A percentile compares a stretch with the other conserved stretches of the same genome.
These are phyloP conservation scores for Ceratocystis cubensis DNA, from an alignment of 2,329 filamentous ascomycete genomes.

Conservation along the genomic window DNA sequence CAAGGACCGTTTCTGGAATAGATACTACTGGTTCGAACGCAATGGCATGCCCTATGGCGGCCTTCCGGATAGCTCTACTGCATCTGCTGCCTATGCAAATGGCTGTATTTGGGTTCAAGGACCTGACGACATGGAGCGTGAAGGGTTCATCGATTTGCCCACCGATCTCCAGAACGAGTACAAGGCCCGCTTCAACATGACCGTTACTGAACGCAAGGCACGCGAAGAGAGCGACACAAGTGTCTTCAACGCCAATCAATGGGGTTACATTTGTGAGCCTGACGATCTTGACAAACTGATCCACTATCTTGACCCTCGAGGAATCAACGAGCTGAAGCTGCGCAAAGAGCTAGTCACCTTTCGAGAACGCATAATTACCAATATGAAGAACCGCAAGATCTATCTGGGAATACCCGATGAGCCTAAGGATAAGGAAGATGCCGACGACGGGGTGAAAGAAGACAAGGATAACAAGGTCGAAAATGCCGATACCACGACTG, in stretches of 20 bases:
- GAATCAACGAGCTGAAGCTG: slow-evolving; percentile 73
- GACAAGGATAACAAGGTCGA: slow-evolving; percentile 33
- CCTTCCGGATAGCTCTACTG: slow-evolving; percentile 76
- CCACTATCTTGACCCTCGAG: slow-evolving; percentile 77
- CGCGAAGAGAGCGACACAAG: slow-evolving; percentile 73
- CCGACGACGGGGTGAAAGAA: slow-evolving; percentile 13
- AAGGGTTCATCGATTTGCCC: slow-evolving; percentile 71
- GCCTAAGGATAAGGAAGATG: slow-evolving; percentile 25
- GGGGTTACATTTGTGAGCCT: slow-evolving; percentile 82
- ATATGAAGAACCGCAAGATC: slow-evolving; percentile 67
- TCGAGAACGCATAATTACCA: slow-evolving; percentile 59
- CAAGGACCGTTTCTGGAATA: slow-evolving; percentile 94
- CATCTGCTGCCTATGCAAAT: slow-evolving; percentile 78
- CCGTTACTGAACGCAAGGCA: slow-evolving; percentile 71
- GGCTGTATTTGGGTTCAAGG: slow-evolving; percentile 95
- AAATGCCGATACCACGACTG: slow-evolving; percentile 32
- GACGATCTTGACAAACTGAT: slow-evolving; percentile 67
- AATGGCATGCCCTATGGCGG: slow-evolving; percentile 96
- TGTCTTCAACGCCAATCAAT: slow-evolving; percentile 64
- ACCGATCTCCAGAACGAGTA: slow-evolving; percentile 64
- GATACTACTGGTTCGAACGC: slow-evolving; percentile 98
- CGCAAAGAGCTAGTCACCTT: slow-evolving; percentile 73
- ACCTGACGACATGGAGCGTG: slow-evolving; percentile 73
- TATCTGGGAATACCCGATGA: slow-evolving; percentile 48
- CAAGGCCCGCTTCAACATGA: slow-evolving; percentile 63